Percentiles rank a stretch among this genome's conserved stretches.
phyloP scores from a whole-genome alignment of 768 basidiomycete species.

The Agaricus bisporus region DNA sequence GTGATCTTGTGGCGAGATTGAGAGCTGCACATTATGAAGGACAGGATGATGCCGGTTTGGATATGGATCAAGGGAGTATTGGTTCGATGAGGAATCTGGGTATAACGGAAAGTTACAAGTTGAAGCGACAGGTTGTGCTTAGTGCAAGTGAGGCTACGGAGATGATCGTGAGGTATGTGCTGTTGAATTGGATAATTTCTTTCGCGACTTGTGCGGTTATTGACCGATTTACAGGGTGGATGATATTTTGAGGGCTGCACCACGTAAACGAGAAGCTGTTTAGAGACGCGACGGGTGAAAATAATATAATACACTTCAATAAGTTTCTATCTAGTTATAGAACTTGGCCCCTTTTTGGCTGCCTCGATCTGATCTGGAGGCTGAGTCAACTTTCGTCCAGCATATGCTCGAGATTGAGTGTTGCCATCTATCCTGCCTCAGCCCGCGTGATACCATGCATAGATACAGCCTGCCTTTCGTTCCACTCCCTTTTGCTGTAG shows the following conservation, averaged over 20 bases:
- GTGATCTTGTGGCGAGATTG: constrained; percentile 84
- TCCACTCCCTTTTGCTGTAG: too few relatives aligned
- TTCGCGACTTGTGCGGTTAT: neutral
- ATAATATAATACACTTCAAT: neutral
- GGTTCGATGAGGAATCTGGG: constrained; percentile 87
- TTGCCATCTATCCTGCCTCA: too few relatives aligned
- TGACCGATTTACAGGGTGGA: constrained; percentile 56
- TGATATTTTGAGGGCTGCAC: constrained; percentile 83
- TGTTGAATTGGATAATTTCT: neutral
- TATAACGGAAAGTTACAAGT: constrained; percentile 94
- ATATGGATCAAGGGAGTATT: constrained; percentile 83
- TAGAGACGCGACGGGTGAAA: constrained; percentile 22
- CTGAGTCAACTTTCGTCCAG: too few relatives aligned
- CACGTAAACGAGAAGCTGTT: constrained; percentile 79
- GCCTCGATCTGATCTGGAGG: too few relatives aligned
- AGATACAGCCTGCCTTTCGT: too few relatives aligned
- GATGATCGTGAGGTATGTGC: constrained; percentile 88
- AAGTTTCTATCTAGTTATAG: too few relatives aligned
- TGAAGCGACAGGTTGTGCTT: constrained; percentile 91
- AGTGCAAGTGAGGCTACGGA: constrained; percentile 96
- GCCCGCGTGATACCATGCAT: too few relatives aligned
- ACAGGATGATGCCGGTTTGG: constrained; percentile 78
- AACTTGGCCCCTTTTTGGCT: too few relatives aligned
- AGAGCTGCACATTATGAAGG: constrained; percentile 95
- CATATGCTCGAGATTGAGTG: too few relatives aligned